phyloP scores from a whole-genome alignment of 148 eudicot species.

The Rhododendron ovatum region DNA sequence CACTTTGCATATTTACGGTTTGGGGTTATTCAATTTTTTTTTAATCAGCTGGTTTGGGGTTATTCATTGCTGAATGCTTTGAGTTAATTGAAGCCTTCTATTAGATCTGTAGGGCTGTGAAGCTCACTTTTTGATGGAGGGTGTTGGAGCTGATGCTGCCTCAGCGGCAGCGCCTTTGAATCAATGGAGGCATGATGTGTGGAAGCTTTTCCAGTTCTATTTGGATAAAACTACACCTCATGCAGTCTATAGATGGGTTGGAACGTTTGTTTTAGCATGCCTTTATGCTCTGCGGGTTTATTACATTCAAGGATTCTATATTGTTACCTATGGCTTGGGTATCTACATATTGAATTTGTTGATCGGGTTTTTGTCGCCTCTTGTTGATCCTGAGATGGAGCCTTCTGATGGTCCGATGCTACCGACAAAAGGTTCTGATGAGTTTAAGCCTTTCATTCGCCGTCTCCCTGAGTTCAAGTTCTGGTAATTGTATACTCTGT shows the following conservation, averaged over 20 bases:
- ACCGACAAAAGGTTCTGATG: conserved; percentile 87
- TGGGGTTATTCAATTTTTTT: not conserved
- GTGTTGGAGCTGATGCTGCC: conserved; percentile 33
- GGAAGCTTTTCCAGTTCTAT: conserved; percentile 60
- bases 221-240: conserved; percentile 78
- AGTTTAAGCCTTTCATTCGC: conserved; percentile 86
- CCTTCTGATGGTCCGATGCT: conserved; percentile 59
- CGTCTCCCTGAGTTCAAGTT: conserved; percentile 85
- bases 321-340: conserved; percentile 72
- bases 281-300: conserved; percentile 53
- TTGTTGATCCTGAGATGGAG: conserved; percentile 83
- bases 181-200: conserved; percentile 43
- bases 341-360: conserved; percentile 73
- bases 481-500: conserved; percentile 38
- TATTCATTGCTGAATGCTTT: not conserved
- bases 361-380: conserved; percentile 75
- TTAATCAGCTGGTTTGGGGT: not conserved
- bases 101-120: conserved; percentile 34
- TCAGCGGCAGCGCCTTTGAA: conserved; percentile 28
- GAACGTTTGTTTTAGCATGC: conserved; percentile 41
- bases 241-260: conserved; percentile 68
- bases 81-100: conserved; percentile 14
- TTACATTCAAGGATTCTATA: conserved; percentile 70
- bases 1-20: not conserved
- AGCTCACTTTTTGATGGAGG: conserved; percentile 47